phyloP scores from a whole-genome alignment of 768 basidiomycete genomes.

The Peribolospora baueri region DNA sequence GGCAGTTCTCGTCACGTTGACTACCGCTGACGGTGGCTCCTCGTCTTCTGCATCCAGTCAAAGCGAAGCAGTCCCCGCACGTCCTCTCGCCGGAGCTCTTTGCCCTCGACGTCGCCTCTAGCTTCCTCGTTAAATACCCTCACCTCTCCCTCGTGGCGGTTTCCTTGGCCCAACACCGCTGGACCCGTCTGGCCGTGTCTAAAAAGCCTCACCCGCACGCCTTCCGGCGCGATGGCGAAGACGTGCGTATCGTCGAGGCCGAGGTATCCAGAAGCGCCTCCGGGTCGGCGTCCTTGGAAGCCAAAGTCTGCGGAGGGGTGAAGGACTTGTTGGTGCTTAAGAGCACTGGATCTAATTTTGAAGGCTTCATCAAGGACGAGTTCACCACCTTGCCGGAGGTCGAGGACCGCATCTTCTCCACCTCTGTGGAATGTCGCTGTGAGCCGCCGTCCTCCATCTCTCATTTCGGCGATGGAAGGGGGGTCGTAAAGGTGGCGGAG shows the following conservation, averaged over 20 bases:
- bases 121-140: constrained; percentile 51
- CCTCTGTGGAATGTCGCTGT: constrained; percentile 41
- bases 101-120: constrained; percentile 60
- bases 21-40: background rate
- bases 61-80: constrained; percentile 66
- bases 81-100: constrained; percentile 63
- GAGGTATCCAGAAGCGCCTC: constrained; percentile 21
- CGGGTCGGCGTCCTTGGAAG: constrained; percentile 7
- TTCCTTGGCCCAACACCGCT: constrained; percentile 29
- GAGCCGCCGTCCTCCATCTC: constrained; percentile 17
- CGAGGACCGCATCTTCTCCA: constrained; percentile 71
- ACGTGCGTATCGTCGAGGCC: constrained; percentile 45
- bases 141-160: background rate
- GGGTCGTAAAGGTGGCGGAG: constrained; percentile 23
- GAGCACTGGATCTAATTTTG: constrained; percentile 63
- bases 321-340: constrained; percentile 39
- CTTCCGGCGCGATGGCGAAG: constrained; percentile 72
- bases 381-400: constrained; percentile 41
- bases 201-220: constrained; percentile 43
- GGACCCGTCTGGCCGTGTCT: constrained; percentile 33
- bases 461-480: constrained; percentile 29
- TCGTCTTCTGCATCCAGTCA: constrained; percentile 6
- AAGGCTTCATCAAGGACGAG: constrained; percentile 56
- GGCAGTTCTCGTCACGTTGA: constrained; percentile 5
- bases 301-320: background rate